Percentiles rank a stretch among this genome's conserved stretches.
Conservation (phyloP, 106 monocot genomes). For the Dioscorea zingiberensis region DNA sequence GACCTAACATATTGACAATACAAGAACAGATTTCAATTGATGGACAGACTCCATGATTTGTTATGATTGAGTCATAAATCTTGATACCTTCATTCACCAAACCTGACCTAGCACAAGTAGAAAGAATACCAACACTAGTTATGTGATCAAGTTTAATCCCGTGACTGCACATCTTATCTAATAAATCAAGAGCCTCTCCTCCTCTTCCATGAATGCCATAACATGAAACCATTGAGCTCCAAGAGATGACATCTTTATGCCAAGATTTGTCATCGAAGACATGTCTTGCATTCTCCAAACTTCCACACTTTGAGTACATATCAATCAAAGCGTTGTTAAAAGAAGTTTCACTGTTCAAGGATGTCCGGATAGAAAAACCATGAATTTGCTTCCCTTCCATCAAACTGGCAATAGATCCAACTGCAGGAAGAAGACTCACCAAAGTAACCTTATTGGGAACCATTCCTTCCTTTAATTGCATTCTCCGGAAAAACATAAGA, state of each 20-base stretch:
- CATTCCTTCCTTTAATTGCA: conserved; percentile 31
- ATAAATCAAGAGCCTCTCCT: conserved; percentile 48
- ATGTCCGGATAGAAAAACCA: conserved; percentile 33
- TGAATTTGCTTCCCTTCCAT: conserved; percentile 58
- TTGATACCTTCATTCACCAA: conserved; percentile 55
- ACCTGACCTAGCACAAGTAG: conserved; percentile 55
- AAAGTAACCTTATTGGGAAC: conserved; percentile 55
- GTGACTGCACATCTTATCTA: conserved; percentile 34
- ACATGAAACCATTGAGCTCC: conserved; percentile 66
- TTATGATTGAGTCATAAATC: conserved; percentile 53
- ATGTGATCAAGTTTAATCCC: conserved; percentile 48
- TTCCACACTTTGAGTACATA: conserved; percentile 69
- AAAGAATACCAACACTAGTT: conserved; percentile 46
- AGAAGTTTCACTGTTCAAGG: conserved; percentile 26
- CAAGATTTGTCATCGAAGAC: conserved; percentile 60
- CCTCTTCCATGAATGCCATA: conserved; percentile 69
- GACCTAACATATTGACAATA: conserved; percentile 71
- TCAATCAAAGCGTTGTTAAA: conserved; percentile 83
- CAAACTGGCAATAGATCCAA: conserved; percentile 47
- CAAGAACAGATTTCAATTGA: conserved; percentile 66
- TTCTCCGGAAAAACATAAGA: conserved; percentile 37
- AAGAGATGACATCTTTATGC: conserved; percentile 81
- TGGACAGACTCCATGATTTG: conserved; percentile 36
- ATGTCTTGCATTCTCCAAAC: conserved; percentile 32
- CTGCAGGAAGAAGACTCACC: conserved; percentile 46